These are phyloP conservation scores for Aspergillus egyptiacus DNA, from an alignment of 495 filamentous ascomycete genomes.

Conservation along the genomic window DNA sequence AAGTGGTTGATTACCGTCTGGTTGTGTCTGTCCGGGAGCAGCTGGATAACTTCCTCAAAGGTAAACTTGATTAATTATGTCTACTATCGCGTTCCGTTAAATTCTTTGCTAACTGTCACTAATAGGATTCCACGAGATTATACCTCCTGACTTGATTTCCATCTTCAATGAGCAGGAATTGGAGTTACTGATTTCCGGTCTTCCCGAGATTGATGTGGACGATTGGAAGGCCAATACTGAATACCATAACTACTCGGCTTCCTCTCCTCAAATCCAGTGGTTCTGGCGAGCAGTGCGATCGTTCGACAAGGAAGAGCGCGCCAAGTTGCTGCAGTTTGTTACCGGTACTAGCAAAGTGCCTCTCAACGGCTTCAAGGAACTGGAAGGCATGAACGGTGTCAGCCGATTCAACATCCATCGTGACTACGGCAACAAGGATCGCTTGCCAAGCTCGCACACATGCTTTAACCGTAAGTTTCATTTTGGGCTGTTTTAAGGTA, in stretches of 20 bases:
- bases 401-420: constrained; percentile 98
- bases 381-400: constrained; percentile 99
- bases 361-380: constrained; percentile 96
- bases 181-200: constrained; percentile 91
- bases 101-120: constrained; percentile 18
- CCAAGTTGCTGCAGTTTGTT: constrained; percentile 96
- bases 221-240: constrained; percentile 99
- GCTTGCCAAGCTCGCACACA: constrained; percentile 92
- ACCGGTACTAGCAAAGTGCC: constrained; percentile 98
- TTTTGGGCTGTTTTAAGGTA: too few species aligned
- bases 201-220: constrained; percentile 95
- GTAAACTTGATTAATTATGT: constrained; percentile 38
- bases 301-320: constrained; percentile 98
- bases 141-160: constrained; percentile 84
- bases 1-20: constrained; percentile 90
- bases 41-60: constrained; percentile 90
- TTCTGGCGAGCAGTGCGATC: constrained; percentile 98
- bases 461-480: constrained; percentile 95
- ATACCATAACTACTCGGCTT: constrained; percentile 94
- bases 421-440: constrained; percentile 96
- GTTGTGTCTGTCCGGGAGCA: constrained; percentile 88
- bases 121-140: constrained; percentile 93
- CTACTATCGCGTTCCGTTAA: constrained; percentile 4
- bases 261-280: constrained; percentile 97
- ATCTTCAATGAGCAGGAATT: constrained; percentile 99